Conservation (phyloP, 2,329 filamentous ascomycete species). For the Claviceps spartinae region DNA sequence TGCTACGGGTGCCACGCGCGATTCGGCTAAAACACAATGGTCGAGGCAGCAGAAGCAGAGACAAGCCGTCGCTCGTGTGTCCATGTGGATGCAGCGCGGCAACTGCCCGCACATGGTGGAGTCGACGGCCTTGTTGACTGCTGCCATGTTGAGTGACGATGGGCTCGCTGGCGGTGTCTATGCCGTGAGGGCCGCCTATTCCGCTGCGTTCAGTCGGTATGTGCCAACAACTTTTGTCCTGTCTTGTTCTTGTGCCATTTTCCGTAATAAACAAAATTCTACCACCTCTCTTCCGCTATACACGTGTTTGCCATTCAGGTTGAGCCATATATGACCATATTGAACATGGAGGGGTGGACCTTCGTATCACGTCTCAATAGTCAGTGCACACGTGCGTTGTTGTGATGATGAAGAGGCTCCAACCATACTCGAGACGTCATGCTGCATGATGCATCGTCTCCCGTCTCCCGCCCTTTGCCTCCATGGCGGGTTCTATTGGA, state of each 20-base stretch:
- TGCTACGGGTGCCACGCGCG: background rate
- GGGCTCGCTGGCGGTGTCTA: slow-evolving; percentile 33
- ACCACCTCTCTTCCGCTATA: too few species aligned
- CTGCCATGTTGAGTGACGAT: slow-evolving; percentile 54
- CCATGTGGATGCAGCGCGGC: slow-evolving; percentile 59
- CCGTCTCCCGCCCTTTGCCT: background rate
- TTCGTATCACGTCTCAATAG: too few species aligned
- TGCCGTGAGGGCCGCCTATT: slow-evolving; percentile 55
- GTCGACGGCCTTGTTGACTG: slow-evolving; percentile 59
- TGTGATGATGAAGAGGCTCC: too few species aligned
- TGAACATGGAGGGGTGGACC: too few species aligned
- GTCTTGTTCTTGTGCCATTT: background rate
- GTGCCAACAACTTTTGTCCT: slow-evolving; percentile 14
- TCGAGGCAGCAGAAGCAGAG: slow-evolving; percentile 21
- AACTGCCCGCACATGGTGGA: slow-evolving; percentile 69
- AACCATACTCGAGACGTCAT: background rate
- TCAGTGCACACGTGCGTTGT: too few species aligned
- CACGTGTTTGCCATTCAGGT: too few species aligned
- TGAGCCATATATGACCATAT: too few species aligned
- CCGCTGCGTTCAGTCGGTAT: slow-evolving; percentile 60
- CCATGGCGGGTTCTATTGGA: background rate
- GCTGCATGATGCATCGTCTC: background rate
- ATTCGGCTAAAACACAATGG: slow-evolving; percentile 9
- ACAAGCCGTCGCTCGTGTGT: slow-evolving; percentile 42
- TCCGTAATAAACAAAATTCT: too few species aligned